phyloP scores from a whole-genome alignment of 1,284 basidiomycete genomes.

The Peniophora sp. region DNA sequence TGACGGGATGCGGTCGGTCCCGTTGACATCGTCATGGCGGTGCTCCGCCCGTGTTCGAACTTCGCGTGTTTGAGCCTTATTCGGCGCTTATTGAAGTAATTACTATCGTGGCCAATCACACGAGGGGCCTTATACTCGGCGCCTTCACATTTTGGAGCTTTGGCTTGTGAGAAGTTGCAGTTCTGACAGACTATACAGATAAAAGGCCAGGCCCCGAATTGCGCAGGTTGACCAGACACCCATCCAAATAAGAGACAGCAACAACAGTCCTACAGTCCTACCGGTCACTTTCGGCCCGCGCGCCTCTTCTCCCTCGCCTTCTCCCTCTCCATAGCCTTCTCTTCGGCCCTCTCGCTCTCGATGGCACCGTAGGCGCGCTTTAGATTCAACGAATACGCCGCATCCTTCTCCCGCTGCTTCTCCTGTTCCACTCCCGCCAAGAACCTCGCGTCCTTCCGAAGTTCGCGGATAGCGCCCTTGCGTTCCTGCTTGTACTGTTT shows the following conservation, averaged over 20 bases:
- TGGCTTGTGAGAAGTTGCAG: too few species aligned
- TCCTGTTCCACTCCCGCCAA: conserved; percentile 83
- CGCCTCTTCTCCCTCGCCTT: conserved; percentile 73
- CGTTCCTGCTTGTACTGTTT: conserved; percentile 91
- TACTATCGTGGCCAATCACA: too few species aligned
- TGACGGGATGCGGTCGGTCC: too few species aligned
- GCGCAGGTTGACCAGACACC: too few species aligned
- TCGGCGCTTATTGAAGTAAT: not conserved
- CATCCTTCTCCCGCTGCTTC: conserved; percentile 81
- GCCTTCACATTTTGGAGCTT: too few species aligned
- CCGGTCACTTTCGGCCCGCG: conserved; percentile 52
- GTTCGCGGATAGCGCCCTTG: conserved; percentile 94
- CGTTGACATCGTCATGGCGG: too few species aligned
- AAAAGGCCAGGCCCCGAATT: too few species aligned
- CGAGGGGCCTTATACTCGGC: too few species aligned
- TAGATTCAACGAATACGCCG: conserved; percentile 71
- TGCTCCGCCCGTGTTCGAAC: too few species aligned
- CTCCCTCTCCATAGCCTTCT: conserved; percentile 86
- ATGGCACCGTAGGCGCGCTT: conserved; percentile 77
- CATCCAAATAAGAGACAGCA: too few species aligned
- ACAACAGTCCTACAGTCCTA: too few species aligned
- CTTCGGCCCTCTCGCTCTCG: conserved; percentile 88
- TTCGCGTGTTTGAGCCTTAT: not conserved
- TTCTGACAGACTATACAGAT: too few species aligned
- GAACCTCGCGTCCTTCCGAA: conserved; percentile 94